These are phyloP conservation scores for Colletotrichum salicis DNA, from an alignment of 2,329 filamentous ascomycete species.

Conservation along the genomic window DNA sequence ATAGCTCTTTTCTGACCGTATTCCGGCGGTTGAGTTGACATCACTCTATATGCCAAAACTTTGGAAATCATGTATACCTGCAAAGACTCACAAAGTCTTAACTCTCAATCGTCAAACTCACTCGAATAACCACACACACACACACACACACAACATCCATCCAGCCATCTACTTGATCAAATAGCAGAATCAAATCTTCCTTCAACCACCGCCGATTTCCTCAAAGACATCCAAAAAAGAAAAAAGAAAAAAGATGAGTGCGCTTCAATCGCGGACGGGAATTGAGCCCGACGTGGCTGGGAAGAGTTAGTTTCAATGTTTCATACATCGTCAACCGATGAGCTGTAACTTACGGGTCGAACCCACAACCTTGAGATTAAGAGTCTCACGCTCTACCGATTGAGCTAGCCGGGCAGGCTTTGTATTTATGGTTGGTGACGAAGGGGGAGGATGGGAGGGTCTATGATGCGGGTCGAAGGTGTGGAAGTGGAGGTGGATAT, in stretches of 20 bases:
- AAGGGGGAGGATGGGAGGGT: neutral
- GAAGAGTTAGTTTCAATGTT: neutral
- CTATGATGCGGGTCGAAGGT: neutral
- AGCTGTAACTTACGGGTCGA: slow-evolving; percentile 48
- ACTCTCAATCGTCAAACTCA: too few species aligned
- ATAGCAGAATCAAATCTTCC: too few species aligned
- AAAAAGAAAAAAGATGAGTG: neutral
- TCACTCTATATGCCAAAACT: too few species aligned
- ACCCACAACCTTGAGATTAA: slow-evolving; percentile 70
- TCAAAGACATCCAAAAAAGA: neutral
- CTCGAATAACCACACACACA: neutral
- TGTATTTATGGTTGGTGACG: neutral
- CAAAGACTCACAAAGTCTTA: too few species aligned
- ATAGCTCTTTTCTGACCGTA: too few species aligned
- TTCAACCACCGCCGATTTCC: too few species aligned
- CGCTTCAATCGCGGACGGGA: slow-evolving; percentile 26
- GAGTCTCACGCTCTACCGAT: slow-evolving; percentile 81
- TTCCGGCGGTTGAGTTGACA: too few species aligned
- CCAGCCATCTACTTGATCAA: too few species aligned
- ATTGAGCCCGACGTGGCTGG: slow-evolving; percentile 32
- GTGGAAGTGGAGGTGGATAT: neutral
- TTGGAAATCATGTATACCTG: too few species aligned
- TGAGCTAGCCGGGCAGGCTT: slow-evolving; percentile 67
- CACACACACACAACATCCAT: too few species aligned
- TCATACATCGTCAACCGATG: too few species aligned